Evolutionary conservation across 371 early-diverging fungal genomes (phyloP), one percentile per base, ranked within the genome.

Genomic region (Apophysomyces elegans): DNA sequence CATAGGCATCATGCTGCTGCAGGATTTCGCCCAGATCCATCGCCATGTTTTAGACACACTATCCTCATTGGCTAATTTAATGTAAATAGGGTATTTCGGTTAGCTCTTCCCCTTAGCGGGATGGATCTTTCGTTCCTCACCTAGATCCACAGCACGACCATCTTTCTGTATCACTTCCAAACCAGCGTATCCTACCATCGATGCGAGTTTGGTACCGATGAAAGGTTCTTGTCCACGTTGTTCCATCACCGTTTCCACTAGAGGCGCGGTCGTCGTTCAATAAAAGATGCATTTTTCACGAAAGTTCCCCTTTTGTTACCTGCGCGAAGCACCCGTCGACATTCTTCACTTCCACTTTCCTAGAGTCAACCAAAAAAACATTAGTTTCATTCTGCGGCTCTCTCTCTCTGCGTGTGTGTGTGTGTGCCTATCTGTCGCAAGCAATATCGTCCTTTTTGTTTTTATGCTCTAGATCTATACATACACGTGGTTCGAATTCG

Each of bases 221-320:
- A 45, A 71, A 8, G 78, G 76, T 62, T 81, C 78, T 54, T 76
- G 76, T n/a, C 70, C 75, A 37, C 68, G 64, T 26, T 74, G 70
- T 58, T 68, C 59, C 64, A 81, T 63, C 21, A 50, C 54, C 4
- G 54, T 50, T 50, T 16, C 7, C 21, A 50, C 54, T 50, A 50
- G 5, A 7, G n/a, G 16, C 35, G 9, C 21, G 18, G 46, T 13
- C 1, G 43, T 43, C 0, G 16, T 13, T 45, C 13, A 26, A 26
- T 26, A 26, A 26, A 26, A 26, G 32, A 26, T 26, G 32, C 32
- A 26, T 26, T 26, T 26, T 26, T 2, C 32, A 26, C 32, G 32
- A 3, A 26, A 26, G 32, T 2, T 26, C 32, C 32, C 41, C 8
- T 41, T 41, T 5, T 11, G 4, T 50, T 50, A 50, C 54, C 54